Evolutionary conservation across 768 basidiomycete genomes (phyloP), one percentile per base, ranked within the genome.

Genomic region (Xerocomus brunneocitrinus): DNA sequence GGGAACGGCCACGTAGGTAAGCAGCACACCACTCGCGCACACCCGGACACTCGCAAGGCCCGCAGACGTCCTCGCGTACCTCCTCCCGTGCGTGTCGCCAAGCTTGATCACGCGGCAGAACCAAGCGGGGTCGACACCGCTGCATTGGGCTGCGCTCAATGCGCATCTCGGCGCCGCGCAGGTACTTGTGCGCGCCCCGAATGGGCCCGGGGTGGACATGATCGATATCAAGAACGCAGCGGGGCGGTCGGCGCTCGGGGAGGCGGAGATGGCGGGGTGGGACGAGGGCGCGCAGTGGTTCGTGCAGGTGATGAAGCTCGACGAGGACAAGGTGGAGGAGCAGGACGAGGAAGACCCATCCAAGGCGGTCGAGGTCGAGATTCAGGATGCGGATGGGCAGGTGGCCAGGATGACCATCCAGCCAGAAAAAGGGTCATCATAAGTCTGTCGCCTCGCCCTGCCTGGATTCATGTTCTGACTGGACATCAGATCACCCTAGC

Each of bases 131-230:
- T 95, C 94, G 25, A 95, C 90, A 3, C 79, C 95, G 7, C 71
- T 97, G 6, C 95, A 98, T 64, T 97, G 94, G 94, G 93, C 94
- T 0, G 82, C 89, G 3, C 68, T 93, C 38, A 98, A 97, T 67
- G 74, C 79, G 3, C 94, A 95, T 60, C 79, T 95, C 3, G 65
- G 70, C 7, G 65, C 84, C 44, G 76, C 79, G 1, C 77, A 84
- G 65, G 75, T 73, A 34, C 79, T 92, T 30, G 80, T 91, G 10
- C 68, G 75, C 48, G 78, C 76, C 58, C 71, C 79, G 0, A 62
- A 59, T 22, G 85, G 86, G 0, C 83, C 84, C 1, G 83, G 92
- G 1, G 67, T 78, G 27, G 77, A 78, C 62, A 70, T 86, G 58
- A 92, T 91, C 61, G 91, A 87, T 66, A 78, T 83, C 54, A 89